Evolutionary conservation across 139 green algal species (phyloP).

Genomic region (Chlorella sp.): DNA sequence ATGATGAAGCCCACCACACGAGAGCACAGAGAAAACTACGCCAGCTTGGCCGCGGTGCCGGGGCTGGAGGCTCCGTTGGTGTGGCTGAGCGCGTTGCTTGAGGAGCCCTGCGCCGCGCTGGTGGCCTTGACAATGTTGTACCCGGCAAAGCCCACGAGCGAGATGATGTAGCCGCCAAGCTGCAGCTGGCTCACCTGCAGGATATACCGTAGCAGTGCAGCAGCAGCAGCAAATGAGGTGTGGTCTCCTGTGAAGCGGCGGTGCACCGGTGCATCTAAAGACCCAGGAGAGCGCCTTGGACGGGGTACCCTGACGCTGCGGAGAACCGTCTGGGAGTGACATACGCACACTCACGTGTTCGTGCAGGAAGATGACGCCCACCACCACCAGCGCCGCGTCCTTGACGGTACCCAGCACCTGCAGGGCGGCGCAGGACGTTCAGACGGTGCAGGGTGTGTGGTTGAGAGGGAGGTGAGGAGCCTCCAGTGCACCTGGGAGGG

Average conservation of each 20-base stretch:
- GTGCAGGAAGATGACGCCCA: conserved; percentile 59
- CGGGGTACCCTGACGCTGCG: neutral
- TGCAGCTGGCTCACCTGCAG: conserved; percentile 35
- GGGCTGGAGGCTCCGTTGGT: too few species aligned
- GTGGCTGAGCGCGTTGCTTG: too few species aligned
- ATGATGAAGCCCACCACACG: too few species aligned
- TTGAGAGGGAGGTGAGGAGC: neutral
- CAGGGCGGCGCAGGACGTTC: neutral
- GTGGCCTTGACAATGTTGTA: conserved; percentile 67
- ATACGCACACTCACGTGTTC: conserved; percentile 41
- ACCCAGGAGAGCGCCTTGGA: neutral
- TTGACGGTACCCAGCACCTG: conserved; percentile 74
- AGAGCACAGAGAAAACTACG: too few species aligned
- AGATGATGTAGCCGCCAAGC: conserved; percentile 51
- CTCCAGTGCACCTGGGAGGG: neutral
- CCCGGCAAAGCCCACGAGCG: conserved; percentile 47
- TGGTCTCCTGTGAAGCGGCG: neutral
- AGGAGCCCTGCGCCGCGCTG: neutral
- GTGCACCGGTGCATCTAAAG: neutral
- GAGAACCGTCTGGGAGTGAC: too few species aligned
- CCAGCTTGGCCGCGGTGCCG: too few species aligned
- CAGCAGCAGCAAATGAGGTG: neutral
- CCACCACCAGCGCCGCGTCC: conserved; percentile 65
- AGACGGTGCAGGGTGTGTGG: neutral
- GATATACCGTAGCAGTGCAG: too few species aligned